These are phyloP conservation scores for Aspergillus sp. DNA, from an alignment of 2,329 filamentous ascomycete genomes.

Conservation along the genomic window DNA sequence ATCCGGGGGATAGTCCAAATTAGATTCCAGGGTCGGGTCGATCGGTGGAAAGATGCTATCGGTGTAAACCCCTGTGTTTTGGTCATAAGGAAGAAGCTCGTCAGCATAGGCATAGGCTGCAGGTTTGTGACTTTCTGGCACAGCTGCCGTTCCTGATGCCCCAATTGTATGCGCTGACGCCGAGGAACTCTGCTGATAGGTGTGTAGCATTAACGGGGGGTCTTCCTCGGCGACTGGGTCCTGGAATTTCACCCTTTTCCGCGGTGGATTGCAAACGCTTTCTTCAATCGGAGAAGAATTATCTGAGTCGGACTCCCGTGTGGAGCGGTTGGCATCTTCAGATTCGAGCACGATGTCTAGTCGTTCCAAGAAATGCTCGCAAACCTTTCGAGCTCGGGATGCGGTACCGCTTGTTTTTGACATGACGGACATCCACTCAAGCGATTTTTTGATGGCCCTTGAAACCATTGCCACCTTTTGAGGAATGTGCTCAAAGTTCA, in stretches of 20 bases:
- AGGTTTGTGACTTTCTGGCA: neutral
- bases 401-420: constrained; percentile 31
- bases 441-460: constrained; percentile 35
- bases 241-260: neutral
- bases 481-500: constrained; percentile 43
- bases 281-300: neutral
- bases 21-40: neutral
- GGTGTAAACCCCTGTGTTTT: neutral
- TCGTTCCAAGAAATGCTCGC: constrained; percentile 35
- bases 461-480: constrained; percentile 38
- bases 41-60: neutral
- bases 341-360: constrained; percentile 33
- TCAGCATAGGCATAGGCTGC: neutral
- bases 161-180: neutral
- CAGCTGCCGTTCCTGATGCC: neutral
- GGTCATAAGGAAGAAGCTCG: neutral
- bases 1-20: neutral
- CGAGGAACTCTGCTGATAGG: neutral
- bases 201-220: neutral
- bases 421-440: constrained; percentile 35
- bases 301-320: neutral
- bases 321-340: constrained; percentile 25
- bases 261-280: neutral
- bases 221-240: neutral
- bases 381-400: constrained; percentile 36